Percentiles rank a stretch among this genome's conserved stretches.
phyloP scores from a whole-genome alignment of 768 basidiomycete genomes.

The Lentinula aciculospora region DNA sequence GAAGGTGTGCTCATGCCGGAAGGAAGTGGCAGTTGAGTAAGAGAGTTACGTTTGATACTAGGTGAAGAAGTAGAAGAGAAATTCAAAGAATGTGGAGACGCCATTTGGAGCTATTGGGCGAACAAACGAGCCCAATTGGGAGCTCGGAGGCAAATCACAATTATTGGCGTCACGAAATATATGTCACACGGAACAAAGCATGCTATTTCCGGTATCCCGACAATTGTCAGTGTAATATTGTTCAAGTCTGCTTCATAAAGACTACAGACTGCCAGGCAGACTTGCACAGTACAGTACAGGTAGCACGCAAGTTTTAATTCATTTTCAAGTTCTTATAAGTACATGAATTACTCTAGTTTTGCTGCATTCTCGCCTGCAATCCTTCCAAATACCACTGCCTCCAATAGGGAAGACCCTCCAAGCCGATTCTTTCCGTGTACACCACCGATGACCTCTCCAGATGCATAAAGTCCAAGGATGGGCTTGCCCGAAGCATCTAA shows the following conservation, averaged over 20 bases:
- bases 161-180: not conserved
- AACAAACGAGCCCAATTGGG: not conserved
- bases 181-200: not conserved
- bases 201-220: not conserved
- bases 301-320: not conserved
- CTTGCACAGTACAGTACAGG: no score
- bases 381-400: conserved; percentile 23
- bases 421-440: conserved; percentile 22
- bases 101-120: conserved; percentile 1
- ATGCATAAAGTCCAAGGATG: conserved; percentile 19
- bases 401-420: conserved; percentile 21
- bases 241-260: no score
- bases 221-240: no score
- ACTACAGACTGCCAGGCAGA: no score
- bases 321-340: not conserved
- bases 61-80: conserved; percentile 6
- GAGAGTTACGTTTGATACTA: conserved; percentile 2
- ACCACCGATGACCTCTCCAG: conserved; percentile 23
- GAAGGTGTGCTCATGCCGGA: not conserved
- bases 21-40: conserved; percentile 7
- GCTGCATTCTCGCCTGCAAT: conserved; percentile 18
- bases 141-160: not conserved
- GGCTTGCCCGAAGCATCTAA: conserved; percentile 10
- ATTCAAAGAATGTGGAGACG: conserved; percentile 11
- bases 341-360: not conserved